Evolutionary conservation across 495 filamentous ascomycete genomes (phyloP).

Genomic region (Penicillium steckii): DNA sequence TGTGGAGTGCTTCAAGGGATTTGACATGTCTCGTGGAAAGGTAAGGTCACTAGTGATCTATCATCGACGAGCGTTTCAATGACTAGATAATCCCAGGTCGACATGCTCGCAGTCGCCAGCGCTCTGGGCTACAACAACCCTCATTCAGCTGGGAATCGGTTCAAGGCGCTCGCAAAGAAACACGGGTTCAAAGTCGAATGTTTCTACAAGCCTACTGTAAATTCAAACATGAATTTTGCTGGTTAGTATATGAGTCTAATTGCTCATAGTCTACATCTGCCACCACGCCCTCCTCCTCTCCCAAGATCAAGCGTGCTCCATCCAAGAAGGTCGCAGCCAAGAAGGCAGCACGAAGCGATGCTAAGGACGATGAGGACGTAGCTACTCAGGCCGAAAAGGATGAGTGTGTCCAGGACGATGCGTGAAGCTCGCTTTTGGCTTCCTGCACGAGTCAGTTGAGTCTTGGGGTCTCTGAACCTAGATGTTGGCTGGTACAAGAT

Average conservation of each 20-base stretch:
- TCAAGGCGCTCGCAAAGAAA: conserved; percentile 26
- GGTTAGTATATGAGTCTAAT: too few species aligned
- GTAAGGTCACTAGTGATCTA: too few species aligned
- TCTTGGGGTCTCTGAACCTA: too few species aligned
- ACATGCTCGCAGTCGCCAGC: conserved; percentile 20
- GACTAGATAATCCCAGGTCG: conserved; percentile 24
- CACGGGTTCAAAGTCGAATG: conserved; percentile 14
- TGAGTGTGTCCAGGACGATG: too few species aligned
- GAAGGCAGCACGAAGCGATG: neutral
- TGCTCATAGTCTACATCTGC: too few species aligned
- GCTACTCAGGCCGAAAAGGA: neutral
- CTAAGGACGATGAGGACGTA: neutral
- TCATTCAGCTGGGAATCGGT: conserved; percentile 31
- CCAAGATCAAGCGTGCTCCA: neutral
- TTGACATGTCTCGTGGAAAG: neutral
- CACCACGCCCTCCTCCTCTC: neutral
- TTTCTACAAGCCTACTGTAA: neutral
- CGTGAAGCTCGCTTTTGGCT: too few species aligned
- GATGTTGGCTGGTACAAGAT: too few species aligned
- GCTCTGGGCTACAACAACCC: conserved; percentile 31
- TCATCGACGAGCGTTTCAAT: too few species aligned
- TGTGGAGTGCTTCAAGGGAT: neutral
- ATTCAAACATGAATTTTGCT: neutral
- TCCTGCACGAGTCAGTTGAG: too few species aligned
- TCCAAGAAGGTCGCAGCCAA: neutral